Evolutionary conservation across 768 basidiomycete genomes (phyloP), one percentile per base, ranked within the genome.

Genomic region (Psilocybe cyanescens): DNA sequence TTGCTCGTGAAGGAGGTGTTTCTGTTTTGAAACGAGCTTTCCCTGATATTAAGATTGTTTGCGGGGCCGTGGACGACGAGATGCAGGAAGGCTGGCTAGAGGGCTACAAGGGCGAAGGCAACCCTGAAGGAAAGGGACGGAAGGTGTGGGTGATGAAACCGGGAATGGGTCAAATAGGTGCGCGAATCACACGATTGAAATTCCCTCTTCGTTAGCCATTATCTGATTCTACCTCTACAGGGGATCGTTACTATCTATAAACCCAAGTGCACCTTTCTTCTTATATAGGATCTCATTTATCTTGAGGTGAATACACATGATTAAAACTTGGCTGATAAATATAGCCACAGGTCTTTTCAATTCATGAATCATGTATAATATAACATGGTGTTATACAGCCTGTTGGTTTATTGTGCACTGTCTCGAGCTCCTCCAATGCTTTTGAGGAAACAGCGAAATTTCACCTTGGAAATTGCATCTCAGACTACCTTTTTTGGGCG

Each of bases 131-230:
- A 28, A 76, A 80, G 58, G 83, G 87, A 9, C 79, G 83, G 49
- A 88, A 90, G 71, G 86, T 90, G 12, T 95, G 93, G 90, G 80
- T 90, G 12, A 87, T 95, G 78, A 85, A 92, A 64, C 94, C 94
- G 31, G 94, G 94, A 11, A 88, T 95, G 86, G 94, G 94, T 0
- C 91, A 93, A 57, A 94, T 95, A 55, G 93, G 93, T 90, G 62
- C 67, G 31, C 66, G 31, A 49, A 48, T 45, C 33, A 35, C 0
- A 0, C 33, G 11, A 35, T 45, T 24, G 29, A 44, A 39, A 39
- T 24, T 39, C 7, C 50, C 33, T 46, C 29, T 56, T 16, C 11
- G 4, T 37, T 7, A 19, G 17, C 30, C 19, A 33, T 35, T 29
- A 16, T 31, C 17, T 16, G 28, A 17, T 24, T 37, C 1, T 37